Evolutionary conservation across 352 stramenopile genomes (phyloP).

Genomic region (Pythium guiyangense): DNA sequence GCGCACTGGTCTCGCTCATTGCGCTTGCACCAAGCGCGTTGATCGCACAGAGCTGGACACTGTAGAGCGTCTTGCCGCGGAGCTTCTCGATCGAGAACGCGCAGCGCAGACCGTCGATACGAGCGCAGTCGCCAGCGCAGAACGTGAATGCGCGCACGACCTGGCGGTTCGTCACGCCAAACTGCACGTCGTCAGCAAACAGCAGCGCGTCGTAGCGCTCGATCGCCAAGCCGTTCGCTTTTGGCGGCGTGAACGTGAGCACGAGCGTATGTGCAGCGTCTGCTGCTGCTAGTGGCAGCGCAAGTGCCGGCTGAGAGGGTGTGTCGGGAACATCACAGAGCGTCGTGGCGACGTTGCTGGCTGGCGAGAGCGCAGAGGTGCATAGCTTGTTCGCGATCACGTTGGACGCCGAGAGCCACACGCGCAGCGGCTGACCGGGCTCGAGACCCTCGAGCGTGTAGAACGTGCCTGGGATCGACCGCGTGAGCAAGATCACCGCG

Average conservation of each 20-base stretch:
- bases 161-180: constrained; percentile 40
- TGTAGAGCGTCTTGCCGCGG: constrained; percentile 40
- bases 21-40: constrained; percentile 44
- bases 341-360: constrained; percentile 28
- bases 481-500: constrained; percentile 33
- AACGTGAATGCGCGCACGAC: constrained; percentile 36
- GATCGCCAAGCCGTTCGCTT: constrained; percentile 50
- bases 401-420: constrained; percentile 59
- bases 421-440: constrained; percentile 29
- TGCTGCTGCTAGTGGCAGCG: constrained; percentile 9
- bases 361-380: constrained; percentile 36
- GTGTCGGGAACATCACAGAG: constrained; percentile 47
- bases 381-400: constrained; percentile 53
- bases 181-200: constrained; percentile 51
- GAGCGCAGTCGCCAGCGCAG: constrained; percentile 12
- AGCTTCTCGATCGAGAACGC: constrained; percentile 28
- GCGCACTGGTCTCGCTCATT: constrained; percentile 29
- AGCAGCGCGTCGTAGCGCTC: constrained; percentile 37
- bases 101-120: not conserved
- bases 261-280: constrained; percentile 32
- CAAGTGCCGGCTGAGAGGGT: constrained; percentile 19
- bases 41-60: constrained; percentile 29
- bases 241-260: constrained; percentile 32
- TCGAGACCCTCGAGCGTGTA: constrained; percentile 36
- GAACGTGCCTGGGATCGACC: constrained; percentile 40